A percentile compares a stretch with the other conserved stretches of the same genome.
Conservation (phyloP, 139 green algal genomes). For the Chlamydomonas sp. region DNA sequence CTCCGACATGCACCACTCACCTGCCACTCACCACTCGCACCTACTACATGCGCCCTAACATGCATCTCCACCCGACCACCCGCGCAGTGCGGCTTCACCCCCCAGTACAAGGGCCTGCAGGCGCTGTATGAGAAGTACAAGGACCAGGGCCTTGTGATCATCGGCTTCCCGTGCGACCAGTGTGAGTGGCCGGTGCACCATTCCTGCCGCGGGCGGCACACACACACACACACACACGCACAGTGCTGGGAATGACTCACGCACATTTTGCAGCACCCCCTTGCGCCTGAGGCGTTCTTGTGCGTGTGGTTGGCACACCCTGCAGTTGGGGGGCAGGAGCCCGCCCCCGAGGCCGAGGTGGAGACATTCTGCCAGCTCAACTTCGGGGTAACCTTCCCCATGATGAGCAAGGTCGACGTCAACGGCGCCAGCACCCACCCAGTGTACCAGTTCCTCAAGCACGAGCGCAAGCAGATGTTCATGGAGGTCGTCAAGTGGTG, state of each 20-base stretch:
- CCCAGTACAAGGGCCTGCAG: constrained; percentile 51
- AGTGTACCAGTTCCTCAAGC: constrained; percentile 46
- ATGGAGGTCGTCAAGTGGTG: constrained; percentile 34
- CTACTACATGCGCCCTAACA: neutral
- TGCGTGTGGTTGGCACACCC: too few relatives aligned
- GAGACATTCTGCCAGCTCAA: constrained; percentile 54
- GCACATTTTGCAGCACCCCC: too few relatives aligned
- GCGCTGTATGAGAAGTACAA: constrained; percentile 66
- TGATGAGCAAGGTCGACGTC: constrained; percentile 64
- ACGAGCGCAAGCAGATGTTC: constrained; percentile 23
- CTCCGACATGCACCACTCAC: too few relatives aligned
- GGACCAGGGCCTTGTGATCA: constrained; percentile 52
- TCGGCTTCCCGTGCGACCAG: constrained; percentile 57
- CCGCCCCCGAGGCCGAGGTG: constrained; percentile 52
- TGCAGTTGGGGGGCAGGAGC: constrained; percentile 69
- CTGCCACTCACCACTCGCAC: too few relatives aligned
- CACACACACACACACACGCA: too few relatives aligned
- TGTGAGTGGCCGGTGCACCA: constrained; percentile 2
- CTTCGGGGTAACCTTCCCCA: constrained; percentile 40
- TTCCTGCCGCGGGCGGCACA: too few relatives aligned
- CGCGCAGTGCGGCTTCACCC: constrained; percentile 6
- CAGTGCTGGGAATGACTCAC: too few relatives aligned
- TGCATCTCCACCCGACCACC: neutral
- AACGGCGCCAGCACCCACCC: constrained; percentile 52
- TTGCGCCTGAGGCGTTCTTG: too few relatives aligned